Evolutionary conservation across 805 yeast genomes (phyloP).

Genomic region (Sugiyamaella valdiviana): DNA sequence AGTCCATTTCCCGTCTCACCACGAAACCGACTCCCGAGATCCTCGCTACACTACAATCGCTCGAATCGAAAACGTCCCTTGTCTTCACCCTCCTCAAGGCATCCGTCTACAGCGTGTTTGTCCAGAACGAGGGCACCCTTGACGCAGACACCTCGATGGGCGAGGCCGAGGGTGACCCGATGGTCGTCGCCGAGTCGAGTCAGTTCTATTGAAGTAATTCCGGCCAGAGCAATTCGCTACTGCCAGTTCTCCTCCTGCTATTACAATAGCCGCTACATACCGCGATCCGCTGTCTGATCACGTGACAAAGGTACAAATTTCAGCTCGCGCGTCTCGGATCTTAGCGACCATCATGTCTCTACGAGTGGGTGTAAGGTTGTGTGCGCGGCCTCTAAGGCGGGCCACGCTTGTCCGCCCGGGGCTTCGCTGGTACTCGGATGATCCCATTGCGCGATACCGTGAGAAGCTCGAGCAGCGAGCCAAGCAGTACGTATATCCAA

Average conservation of each 20-base stretch:
- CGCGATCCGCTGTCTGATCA: no score
- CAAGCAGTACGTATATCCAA: constrained; percentile 15
- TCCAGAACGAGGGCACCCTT: constrained; percentile 41
- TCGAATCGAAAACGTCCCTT: constrained; percentile 58
- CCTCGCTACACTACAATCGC: constrained; percentile 47
- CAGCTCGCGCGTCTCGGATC: no score
- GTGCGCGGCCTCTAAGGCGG: no score
- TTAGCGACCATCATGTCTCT: no score
- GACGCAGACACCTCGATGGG: constrained; percentile 14
- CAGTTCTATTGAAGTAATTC: not conserved
- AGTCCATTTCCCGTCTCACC: constrained; percentile 14
- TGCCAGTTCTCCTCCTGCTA: no score
- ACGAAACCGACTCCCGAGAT: constrained; percentile 30
- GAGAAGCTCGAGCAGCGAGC: constrained; percentile 39
- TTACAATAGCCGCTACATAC: no score
- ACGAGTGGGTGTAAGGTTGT: no score
- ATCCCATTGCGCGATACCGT: constrained; percentile 36
- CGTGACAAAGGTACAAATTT: no score
- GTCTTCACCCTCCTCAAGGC: constrained; percentile 64
- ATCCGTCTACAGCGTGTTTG: constrained; percentile 59
- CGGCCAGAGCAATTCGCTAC: no score
- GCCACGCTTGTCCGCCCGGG: constrained; percentile 14
- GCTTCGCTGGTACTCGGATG: constrained; percentile 17
- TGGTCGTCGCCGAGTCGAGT: not conserved
- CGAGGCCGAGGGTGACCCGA: not conserved